Evolutionary conservation across 495 filamentous ascomycete species (phyloP).

Genomic region (Aspergillus leporis): DNA sequence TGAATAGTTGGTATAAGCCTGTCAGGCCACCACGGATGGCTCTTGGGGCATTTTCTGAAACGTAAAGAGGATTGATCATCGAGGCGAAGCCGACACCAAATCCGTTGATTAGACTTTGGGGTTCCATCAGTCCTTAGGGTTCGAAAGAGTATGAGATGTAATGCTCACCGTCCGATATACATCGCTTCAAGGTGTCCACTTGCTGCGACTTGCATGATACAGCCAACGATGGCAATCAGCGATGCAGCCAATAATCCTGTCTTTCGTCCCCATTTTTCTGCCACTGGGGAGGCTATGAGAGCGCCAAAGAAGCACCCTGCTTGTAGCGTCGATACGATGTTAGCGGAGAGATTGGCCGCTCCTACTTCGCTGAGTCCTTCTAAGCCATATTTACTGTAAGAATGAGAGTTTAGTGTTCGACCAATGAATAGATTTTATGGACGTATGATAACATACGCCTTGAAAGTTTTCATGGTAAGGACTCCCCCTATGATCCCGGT

Average conservation of each 20-base stretch:
- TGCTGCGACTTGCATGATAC: constrained; percentile 63
- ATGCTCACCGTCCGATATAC: constrained; percentile 59
- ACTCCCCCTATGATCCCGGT: constrained; percentile 72
- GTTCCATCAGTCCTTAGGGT: constrained; percentile 1
- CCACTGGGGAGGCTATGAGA: constrained; percentile 54
- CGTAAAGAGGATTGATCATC: constrained; percentile 62
- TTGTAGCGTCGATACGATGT: constrained; percentile 65
- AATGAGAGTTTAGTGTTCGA: background rate
- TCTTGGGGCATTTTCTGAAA: constrained; percentile 67
- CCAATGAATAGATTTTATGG: constrained; percentile 19
- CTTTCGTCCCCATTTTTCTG: constrained; percentile 58
- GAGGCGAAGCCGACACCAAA: constrained; percentile 65
- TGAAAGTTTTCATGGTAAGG: constrained; percentile 62
- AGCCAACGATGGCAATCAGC: constrained; percentile 49
- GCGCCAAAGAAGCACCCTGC: constrained; percentile 70
- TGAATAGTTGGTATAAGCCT: constrained; percentile 71
- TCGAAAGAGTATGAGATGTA: background rate
- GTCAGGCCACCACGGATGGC: constrained; percentile 71
- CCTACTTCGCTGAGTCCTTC: constrained; percentile 54
- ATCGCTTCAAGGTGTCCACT: constrained; percentile 53
- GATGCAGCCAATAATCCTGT: constrained; percentile 53
- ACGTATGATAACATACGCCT: constrained; percentile 34
- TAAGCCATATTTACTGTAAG: constrained; percentile 49
- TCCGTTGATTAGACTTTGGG: constrained; percentile 58
- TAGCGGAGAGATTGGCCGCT: constrained; percentile 39